Evolutionary conservation across 2,329 filamentous ascomycete genomes (phyloP), one percentile per base, ranked within the genome.

Genomic region (Myriosclerotinia scirpicola): DNA sequence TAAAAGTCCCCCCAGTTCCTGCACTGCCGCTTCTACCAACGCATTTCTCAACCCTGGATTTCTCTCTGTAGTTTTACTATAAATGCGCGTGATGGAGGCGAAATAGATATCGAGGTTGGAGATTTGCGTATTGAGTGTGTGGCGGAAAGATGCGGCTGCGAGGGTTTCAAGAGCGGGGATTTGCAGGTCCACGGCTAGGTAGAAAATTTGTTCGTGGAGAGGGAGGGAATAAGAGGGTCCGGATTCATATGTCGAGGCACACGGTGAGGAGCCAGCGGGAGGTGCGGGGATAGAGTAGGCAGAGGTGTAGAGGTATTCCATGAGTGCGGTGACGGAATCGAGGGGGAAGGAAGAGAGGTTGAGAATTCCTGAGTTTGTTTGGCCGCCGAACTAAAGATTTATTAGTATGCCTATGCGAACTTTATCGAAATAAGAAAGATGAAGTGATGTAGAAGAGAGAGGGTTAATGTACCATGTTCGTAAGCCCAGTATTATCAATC

Each of bases 281-380:
- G 44, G 26, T 22, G 69, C 50, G 15, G 48, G 44, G n/a, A 58
- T 53, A 0, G 62, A 63, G 44, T 74, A 74, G 15, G 64, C 66
- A 20, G 62, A 62, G 8, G 68, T 69, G 58, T 74, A 74, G 17
- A 74, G 67, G 54, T 72, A 74, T 38, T 73, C 69, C 26, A 74
- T 67, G n/a, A 71, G 54, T 4, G 40, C 55, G 6, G 40, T 48
- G 4, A 69, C 52, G 2, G 69, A 54, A 12, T 68, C 53, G 26
- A 62, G 38, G 17, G 67, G 61, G 34, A 72, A 67, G 2, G 56
- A 38, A 14, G 66, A 62, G 30, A 73, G 69, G 36, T 69, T 26
- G 36, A 74, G 65, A 1, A 44, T 52, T 8, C 66, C 46, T 15
- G 63, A 14, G 34, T 65, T 36, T 30, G 42, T n/a, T 34, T 44